Evolutionary conservation across 352 stramenopile species (phyloP).

Genomic region (Pythium phragmiticola): DNA sequence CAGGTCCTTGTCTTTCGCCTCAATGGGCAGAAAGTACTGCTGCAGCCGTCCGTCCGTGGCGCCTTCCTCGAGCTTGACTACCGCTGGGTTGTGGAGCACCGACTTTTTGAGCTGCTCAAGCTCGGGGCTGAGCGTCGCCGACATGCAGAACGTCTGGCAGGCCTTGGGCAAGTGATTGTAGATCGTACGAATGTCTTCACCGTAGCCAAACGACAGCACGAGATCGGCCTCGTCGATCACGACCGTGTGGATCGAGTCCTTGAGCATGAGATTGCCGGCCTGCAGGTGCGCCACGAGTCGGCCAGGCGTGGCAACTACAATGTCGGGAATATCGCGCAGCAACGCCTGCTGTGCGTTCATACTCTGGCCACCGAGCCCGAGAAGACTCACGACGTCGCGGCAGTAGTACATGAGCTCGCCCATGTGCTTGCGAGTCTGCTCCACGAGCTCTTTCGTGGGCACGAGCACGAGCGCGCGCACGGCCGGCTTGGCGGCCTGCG

Average conservation of each 20-base stretch:
- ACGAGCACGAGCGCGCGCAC: conserved; percentile 94
- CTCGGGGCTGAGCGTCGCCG: conserved; percentile 95
- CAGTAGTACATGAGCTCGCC: conserved; percentile 97
- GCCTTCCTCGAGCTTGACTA: conserved; percentile 96
- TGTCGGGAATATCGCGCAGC: conserved; percentile 86
- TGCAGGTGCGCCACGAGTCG: conserved; percentile 91
- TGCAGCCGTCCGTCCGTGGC: conserved; percentile 89
- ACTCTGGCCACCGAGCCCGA: conserved; percentile 89
- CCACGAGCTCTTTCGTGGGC: conserved; percentile 96
- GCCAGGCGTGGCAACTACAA: conserved; percentile 94
- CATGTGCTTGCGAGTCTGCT: conserved; percentile 92
- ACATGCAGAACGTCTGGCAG: conserved; percentile 98
- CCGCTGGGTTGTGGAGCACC: conserved; percentile 95
- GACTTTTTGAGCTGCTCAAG: conserved; percentile 97
- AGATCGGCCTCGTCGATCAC: conserved; percentile 99
- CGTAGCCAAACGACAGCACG: conserved; percentile 97
- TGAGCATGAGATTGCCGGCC: conserved; percentile 75
- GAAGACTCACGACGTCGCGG: conserved; percentile 90
- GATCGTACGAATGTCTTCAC: conserved; percentile 92
- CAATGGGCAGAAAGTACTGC: conserved; percentile 95
- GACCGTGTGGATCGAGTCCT: conserved; percentile 93
- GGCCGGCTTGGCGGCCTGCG: conserved; percentile 32
- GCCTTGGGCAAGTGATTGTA: conserved; percentile 96
- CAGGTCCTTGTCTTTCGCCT: conserved; percentile 93
- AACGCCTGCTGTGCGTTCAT: conserved; percentile 88